phyloP scores from a whole-genome alignment of 345 rosid genomes.

The Excoecaria agallocha region DNA sequence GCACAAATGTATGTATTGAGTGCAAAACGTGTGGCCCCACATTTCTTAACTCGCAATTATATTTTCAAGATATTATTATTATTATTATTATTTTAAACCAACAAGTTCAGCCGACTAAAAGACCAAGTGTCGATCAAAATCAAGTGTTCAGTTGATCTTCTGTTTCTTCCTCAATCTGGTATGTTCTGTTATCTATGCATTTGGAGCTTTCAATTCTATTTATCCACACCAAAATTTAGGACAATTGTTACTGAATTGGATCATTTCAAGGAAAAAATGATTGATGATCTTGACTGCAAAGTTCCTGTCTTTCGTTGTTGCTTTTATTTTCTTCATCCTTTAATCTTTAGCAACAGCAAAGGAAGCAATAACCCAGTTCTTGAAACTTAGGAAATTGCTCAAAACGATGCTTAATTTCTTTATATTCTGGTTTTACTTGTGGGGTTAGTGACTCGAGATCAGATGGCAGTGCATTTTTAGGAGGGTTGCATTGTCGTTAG shows the following conservation, averaged over 20 bases:
- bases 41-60: too few relatives aligned
- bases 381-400: background rate
- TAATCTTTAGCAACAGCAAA: background rate
- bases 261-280: background rate
- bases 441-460: background rate
- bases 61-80: too few relatives aligned
- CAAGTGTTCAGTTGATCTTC: background rate
- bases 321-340: background rate
- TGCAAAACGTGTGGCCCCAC: too few relatives aligned
- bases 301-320: background rate
- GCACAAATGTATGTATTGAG: too few relatives aligned
- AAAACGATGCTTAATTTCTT: background rate
- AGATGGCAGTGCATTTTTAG: background rate
- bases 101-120: background rate
- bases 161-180: background rate
- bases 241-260: background rate
- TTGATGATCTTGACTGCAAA: conserved; percentile 1
- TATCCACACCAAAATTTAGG: background rate
- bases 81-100: too few relatives aligned
- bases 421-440: background rate
- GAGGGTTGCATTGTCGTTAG: background rate
- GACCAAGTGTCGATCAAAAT: background rate
- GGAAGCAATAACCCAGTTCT: background rate
- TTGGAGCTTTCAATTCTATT: background rate
- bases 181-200: background rate